Conservation (phyloP, 2,329 filamentous ascomycete genomes). For the Curvularia eragrostidis region DNA sequence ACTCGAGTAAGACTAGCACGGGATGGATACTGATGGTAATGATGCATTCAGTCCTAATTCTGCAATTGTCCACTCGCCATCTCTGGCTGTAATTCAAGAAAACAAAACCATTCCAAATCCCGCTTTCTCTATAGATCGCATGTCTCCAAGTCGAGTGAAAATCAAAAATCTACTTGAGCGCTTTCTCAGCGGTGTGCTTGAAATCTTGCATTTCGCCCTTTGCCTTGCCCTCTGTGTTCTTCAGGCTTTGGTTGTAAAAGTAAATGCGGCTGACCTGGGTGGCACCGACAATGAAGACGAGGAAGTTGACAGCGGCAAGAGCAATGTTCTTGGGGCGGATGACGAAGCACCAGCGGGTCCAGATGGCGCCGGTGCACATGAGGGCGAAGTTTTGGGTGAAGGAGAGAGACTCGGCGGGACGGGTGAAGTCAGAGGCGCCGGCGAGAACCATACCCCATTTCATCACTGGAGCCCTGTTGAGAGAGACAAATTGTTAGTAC, state of each 20-base stretch:
- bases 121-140: background rate
- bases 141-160: background rate
- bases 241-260: constrained; percentile 67
- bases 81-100: background rate
- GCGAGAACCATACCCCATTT: constrained; percentile 92
- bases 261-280: constrained; percentile 82
- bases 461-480: constrained; percentile 86
- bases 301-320: constrained; percentile 96
- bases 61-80: background rate
- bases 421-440: constrained; percentile 87
- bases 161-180: constrained; percentile 5
- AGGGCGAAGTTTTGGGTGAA: constrained; percentile 91
- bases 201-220: constrained; percentile 45
- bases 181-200: constrained; percentile 38
- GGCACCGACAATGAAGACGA: constrained; percentile 86
- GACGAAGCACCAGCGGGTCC: constrained; percentile 98
- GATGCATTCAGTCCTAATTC: background rate
- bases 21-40: background rate
- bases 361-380: constrained; percentile 90
- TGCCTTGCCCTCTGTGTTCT: constrained; percentile 55
- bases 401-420: constrained; percentile 90
- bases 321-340: constrained; percentile 94
- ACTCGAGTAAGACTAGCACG: background rate
- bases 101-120: background rate
- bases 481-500: constrained; percentile 5